phyloP scores from a whole-genome alignment of 495 filamentous ascomycete genomes.

The Hypomontagnella submonticulosa region DNA sequence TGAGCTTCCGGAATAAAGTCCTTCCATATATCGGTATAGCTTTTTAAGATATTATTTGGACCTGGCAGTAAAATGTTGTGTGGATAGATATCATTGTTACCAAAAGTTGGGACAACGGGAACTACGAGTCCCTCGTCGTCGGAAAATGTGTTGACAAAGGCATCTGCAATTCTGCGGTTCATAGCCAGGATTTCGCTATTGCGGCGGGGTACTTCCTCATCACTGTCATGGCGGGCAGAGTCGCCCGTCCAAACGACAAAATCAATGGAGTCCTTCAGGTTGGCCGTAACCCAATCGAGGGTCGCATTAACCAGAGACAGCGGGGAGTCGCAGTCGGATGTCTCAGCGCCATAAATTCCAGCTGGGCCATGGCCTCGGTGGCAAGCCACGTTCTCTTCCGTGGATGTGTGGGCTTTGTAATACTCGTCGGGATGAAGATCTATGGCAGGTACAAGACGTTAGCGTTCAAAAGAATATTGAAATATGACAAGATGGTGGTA shows the following conservation, averaged over 20 bases:
- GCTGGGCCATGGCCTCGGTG: slow-evolving; percentile 82
- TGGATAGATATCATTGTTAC: slow-evolving; percentile 97
- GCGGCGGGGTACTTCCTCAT: slow-evolving; percentile 82
- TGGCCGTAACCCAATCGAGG: slow-evolving; percentile 88
- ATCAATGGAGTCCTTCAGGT: slow-evolving; percentile 85
- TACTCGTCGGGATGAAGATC: slow-evolving; percentile 91
- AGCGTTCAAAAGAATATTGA: slow-evolving; percentile 15
- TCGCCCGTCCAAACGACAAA: slow-evolving; percentile 99
- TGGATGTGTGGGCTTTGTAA: slow-evolving; percentile 81
- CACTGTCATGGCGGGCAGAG: slow-evolving; percentile 93
- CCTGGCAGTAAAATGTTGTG: slow-evolving; percentile 92
- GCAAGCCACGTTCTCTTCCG: slow-evolving; percentile 74
- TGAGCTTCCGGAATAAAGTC: slow-evolving; percentile 93
- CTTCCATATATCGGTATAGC: slow-evolving; percentile 78
- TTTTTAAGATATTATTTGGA: slow-evolving; percentile 84
- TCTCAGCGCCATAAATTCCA: slow-evolving; percentile 84
- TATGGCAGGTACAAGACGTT: slow-evolving; percentile 50
- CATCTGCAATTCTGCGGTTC: slow-evolving; percentile 78
- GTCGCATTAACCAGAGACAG: slow-evolving; percentile 84
- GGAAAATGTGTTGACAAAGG: slow-evolving; percentile 80
- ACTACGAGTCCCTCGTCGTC: slow-evolving; percentile 69
- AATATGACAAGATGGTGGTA: slow-evolving; percentile 22
- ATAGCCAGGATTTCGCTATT: slow-evolving; percentile 75
- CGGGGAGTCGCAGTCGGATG: slow-evolving; percentile 88
- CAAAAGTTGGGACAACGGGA: slow-evolving; percentile 88